Evolutionary conservation across 176 grass and related monocot species (phyloP).

Genomic region (Oryza meridionalis): DNA sequence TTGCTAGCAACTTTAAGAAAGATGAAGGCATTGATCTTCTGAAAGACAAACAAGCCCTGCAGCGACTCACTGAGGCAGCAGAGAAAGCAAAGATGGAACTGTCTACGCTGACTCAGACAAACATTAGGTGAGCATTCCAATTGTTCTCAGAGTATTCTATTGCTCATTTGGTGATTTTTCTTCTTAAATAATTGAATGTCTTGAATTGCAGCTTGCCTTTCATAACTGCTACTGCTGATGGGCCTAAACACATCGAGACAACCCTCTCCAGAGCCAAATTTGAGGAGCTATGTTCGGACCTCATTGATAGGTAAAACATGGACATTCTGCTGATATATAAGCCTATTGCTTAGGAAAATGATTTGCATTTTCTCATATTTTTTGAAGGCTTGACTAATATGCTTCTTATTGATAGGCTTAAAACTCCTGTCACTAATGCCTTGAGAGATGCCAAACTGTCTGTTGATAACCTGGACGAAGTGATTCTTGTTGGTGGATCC

Average conservation of each 20-base stretch:
- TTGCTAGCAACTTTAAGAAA: constrained; percentile 87
- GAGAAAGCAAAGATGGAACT: constrained; percentile 99
- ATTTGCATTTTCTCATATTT: constrained; percentile 4
- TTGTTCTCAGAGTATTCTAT: constrained; percentile 11
- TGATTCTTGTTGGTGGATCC: constrained; percentile 98
- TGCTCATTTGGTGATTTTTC: constrained; percentile 2
- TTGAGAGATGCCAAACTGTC: constrained; percentile 92
- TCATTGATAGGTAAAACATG: constrained; percentile 85
- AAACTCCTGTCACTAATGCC: constrained; percentile 82
- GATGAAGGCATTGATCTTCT: constrained; percentile 94
- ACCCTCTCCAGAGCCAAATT: constrained; percentile 93
- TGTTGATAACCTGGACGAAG: constrained; percentile 83
- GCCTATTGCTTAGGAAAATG: neutral
- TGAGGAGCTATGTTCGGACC: constrained; percentile 90
- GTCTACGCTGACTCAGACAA: constrained; percentile 85
- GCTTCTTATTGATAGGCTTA: constrained; percentile 60
- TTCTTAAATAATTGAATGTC: constrained; percentile 14
- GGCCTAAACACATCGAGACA: constrained; percentile 94
- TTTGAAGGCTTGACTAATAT: constrained; percentile 16
- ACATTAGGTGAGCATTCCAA: constrained; percentile 72
- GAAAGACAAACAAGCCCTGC: constrained; percentile 98
- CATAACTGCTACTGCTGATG: constrained; percentile 91
- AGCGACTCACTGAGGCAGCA: constrained; percentile 91
- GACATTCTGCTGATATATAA: constrained; percentile 15
- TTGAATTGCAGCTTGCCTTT: constrained; percentile 74